Evolutionary conservation across 2,329 filamentous ascomycete species (phyloP).

Genomic region (Alternaria sp.): DNA sequence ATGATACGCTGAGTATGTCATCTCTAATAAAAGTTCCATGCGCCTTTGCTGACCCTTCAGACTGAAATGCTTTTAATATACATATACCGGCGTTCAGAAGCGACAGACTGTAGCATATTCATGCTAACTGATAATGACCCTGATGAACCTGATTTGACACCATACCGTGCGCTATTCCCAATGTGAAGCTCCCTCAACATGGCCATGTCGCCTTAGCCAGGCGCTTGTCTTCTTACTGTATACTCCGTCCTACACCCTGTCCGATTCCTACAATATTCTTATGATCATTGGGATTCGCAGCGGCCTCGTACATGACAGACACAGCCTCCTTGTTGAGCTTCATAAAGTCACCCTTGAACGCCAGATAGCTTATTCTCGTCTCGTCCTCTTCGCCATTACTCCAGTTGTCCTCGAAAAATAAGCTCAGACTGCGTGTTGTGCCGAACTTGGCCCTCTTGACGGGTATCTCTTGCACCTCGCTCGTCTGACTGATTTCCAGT

Average conservation of each 20-base stretch:
- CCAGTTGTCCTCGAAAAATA: constrained; percentile 95
- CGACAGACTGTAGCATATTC: not conserved
- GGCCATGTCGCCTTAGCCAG: not conserved
- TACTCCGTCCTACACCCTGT: constrained; percentile 46
- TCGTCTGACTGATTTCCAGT: constrained; percentile 78
- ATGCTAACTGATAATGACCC: not conserved
- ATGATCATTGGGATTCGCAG: constrained; percentile 90
- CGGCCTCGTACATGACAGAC: constrained; percentile 91
- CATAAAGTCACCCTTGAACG: constrained; percentile 96
- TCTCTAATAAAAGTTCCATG: not conserved
- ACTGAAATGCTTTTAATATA: constrained; percentile 12
- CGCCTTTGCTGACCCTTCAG: constrained; percentile 24
- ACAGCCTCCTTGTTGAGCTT: constrained; percentile 81
- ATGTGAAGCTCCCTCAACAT: not conserved
- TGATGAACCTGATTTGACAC: not conserved
- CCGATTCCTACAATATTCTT: constrained; percentile 56
- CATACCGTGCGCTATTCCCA: not conserved
- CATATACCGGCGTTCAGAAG: not conserved
- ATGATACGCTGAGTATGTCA: constrained; percentile 32
- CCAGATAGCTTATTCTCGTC: constrained; percentile 81
- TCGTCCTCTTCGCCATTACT: constrained; percentile 77
- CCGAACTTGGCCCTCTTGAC: constrained; percentile 90
- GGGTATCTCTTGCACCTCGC: constrained; percentile 84
- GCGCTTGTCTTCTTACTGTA: constrained; percentile 32
- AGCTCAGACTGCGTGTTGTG: constrained; percentile 78